Evolutionary conservation across 345 rosid species (phyloP), one percentile per base, ranked within the genome.

Genomic region (Ceriops tagal): DNA sequence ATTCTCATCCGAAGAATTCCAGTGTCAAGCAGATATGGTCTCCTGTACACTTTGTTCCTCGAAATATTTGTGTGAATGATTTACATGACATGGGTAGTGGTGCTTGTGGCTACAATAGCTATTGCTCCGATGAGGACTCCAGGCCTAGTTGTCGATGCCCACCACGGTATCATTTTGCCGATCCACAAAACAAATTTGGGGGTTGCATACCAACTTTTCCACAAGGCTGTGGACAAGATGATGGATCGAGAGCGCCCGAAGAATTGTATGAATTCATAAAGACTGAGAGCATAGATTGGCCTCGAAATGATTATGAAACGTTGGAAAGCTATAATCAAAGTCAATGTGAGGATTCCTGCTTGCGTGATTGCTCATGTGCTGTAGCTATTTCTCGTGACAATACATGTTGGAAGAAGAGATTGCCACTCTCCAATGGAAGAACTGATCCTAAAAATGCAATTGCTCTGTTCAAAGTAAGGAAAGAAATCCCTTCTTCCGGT

Each of bases 341-440:
- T 2, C 27, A 49, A 53, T 71, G 74, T 27, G 39, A 71, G 51
- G 64, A 37, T 13, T 53, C 74, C 0, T 71, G 68, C 67, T 53
- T 71, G 61, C 59, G 35, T 22, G 74, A 71, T 43, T 71, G 67
- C 27, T 24, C 43, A 5, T 71, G 74, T 62, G 74, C 61, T 1
- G 68, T 71, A 16, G 74, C 74, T 10, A 26, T 71, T 37, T 62
- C n/a, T 22, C 22, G 35, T 22, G 67, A 62, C 8, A 16, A 6
- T 9, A 5, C 0, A 8, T 71, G 74, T 35, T 71, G 74, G 74
- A 71, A 71, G 61, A 71, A 71, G 67, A 71, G 67, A 39, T 24
- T 71, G 19, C 74, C 62, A 53, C 67, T 71, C 37, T 71, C 74
- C 37, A 71, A 62, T 62, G 74, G 74, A 39, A 62, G 74, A n/a